Conservation (phyloP, 805 yeast genomes). For the Cyberlindnera meyerae region DNA sequence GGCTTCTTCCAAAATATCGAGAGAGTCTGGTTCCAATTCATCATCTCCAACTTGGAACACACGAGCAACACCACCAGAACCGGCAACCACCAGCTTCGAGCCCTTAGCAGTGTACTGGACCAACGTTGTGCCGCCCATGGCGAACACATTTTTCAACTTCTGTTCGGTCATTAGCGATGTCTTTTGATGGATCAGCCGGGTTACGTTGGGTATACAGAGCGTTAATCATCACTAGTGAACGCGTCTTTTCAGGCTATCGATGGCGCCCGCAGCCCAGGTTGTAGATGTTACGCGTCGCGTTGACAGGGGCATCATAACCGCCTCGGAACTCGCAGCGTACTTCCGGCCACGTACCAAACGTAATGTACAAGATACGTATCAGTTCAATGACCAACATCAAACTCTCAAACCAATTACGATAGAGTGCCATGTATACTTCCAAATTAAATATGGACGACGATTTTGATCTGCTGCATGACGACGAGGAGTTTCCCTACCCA, state of each 20-base stretch:
- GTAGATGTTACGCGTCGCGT: not conserved
- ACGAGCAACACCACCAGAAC: constrained; percentile 21
- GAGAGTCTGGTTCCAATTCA: constrained; percentile 23
- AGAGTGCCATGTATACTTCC: too few species aligned
- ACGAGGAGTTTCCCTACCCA: constrained; percentile 29
- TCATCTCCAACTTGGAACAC: constrained; percentile 18
- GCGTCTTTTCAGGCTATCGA: too few species aligned
- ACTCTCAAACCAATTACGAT: too few species aligned
- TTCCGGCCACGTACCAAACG: too few species aligned
- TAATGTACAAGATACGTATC: too few species aligned
- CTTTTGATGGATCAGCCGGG: too few species aligned
- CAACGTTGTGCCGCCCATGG: constrained; percentile 22
- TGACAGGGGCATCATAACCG: not conserved
- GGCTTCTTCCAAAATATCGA: constrained; percentile 21
- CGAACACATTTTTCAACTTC: constrained; percentile 18
- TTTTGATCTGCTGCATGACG: constrained; percentile 12
- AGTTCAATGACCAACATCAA: too few species aligned
- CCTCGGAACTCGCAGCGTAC: constrained; percentile 1
- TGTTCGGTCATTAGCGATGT: constrained; percentile 18
- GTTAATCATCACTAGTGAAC: too few species aligned
- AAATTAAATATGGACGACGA: constrained; percentile 9
- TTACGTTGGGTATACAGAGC: too few species aligned
- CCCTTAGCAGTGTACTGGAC: constrained; percentile 18
- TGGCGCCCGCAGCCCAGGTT: too few species aligned
- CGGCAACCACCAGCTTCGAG: constrained; percentile 21